Conservation (phyloP, 768 basidiomycete species). For the Floccularia luteovirens region DNA sequence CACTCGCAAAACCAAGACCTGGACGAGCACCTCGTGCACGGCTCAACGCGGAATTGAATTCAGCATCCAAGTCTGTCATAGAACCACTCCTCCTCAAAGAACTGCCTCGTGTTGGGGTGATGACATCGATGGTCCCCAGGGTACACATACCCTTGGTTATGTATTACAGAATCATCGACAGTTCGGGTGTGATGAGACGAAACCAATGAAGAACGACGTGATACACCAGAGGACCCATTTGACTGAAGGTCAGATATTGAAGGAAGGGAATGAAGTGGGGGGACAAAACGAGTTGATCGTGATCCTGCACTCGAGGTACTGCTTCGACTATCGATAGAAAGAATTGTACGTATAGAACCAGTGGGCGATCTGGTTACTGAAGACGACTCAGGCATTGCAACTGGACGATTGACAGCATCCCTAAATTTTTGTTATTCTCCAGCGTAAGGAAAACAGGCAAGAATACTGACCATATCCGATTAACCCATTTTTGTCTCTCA, state of each 20-base stretch:
- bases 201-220: constrained; percentile 36
- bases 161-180: constrained; percentile 67
- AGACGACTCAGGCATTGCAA: constrained; percentile 35
- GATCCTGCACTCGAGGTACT: constrained; percentile 54
- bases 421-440: constrained; percentile 30
- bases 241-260: constrained; percentile 59
- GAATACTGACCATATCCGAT: constrained; percentile 69
- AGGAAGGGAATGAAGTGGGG: constrained; percentile 62
- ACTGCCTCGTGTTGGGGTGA: constrained; percentile 49
- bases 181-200: constrained; percentile 59
- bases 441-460: constrained; percentile 2
- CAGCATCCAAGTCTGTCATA: constrained; percentile 62
- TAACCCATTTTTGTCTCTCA: constrained; percentile 88
- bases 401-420: constrained; percentile 68
- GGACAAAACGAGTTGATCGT: constrained; percentile 70
- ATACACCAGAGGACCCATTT: constrained; percentile 20
- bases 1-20: constrained; percentile 25
- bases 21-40: constrained; percentile 34
- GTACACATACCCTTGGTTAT: constrained; percentile 59
- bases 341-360: constrained; percentile 62
- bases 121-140: constrained; percentile 68
- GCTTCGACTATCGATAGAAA: constrained; percentile 39
- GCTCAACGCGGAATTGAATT: constrained; percentile 41
- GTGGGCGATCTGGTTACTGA: constrained; percentile 44
- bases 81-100: constrained; percentile 55